Percentiles rank a stretch among this genome's conserved stretches.
These are phyloP conservation scores for Rhodotorula sp. DNA, from an alignment of 1,284 basidiomycete species.

Conservation along the genomic window DNA sequence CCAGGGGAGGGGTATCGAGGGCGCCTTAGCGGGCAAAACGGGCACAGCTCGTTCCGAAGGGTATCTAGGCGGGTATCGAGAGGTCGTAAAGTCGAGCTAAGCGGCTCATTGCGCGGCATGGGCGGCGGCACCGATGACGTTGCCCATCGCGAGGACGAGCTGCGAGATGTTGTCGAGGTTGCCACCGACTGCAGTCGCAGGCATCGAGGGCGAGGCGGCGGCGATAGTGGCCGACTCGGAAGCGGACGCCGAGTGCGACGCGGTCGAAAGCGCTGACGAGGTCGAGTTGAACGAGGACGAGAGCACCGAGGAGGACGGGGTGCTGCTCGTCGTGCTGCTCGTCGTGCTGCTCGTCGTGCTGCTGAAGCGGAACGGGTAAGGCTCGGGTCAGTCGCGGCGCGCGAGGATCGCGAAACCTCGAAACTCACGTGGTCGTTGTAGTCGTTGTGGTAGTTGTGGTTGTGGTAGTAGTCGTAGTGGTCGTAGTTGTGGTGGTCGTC, in stretches of 20 bases:
- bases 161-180: slow-evolving; percentile 37
- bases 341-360: slow-evolving; percentile 3
- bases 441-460: slow-evolving; percentile 6
- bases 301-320: slow-evolving; percentile 3
- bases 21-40: not conserved
- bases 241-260: not conserved
- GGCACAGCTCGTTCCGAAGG: not conserved
- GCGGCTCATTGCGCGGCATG: slow-evolving; percentile 2
- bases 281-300: slow-evolving; percentile 5
- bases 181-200: slow-evolving; percentile 21
- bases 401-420: not conserved
- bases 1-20: not conserved
- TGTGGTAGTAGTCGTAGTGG: slow-evolving; percentile 15
- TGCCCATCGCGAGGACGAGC: slow-evolving; percentile 35
- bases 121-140: slow-evolving; percentile 31
- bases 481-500: not conserved
- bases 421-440: slow-evolving; percentile 2
- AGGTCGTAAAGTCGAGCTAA: not conserved
- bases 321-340: not conserved
- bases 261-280: not conserved
- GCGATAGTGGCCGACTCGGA: not conserved
- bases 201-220: not conserved
- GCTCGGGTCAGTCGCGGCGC: not conserved
- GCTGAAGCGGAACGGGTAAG: not conserved
- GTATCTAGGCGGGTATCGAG: not conserved